phyloP scores from a whole-genome alignment of 2,329 filamentous ascomycete genomes.

The Bipolaris victoriae region DNA sequence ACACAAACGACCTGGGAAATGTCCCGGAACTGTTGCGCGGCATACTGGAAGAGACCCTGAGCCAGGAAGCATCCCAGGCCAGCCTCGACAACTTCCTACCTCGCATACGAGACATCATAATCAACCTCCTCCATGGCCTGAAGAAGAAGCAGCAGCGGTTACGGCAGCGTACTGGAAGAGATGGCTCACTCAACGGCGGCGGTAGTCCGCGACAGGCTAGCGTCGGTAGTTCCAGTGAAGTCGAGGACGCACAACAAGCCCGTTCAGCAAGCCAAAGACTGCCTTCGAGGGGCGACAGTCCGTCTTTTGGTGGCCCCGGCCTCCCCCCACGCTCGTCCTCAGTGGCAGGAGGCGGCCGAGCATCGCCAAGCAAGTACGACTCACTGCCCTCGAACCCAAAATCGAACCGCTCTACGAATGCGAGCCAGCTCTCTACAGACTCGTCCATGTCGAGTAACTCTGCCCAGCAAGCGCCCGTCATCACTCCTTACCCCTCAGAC shows the following conservation, averaged over 20 bases:
- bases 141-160: conserved; percentile 97
- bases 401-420: conserved; percentile 40
- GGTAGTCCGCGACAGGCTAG: conserved; percentile 49
- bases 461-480: conserved; percentile 76
- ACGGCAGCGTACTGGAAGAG: conserved; percentile 61
- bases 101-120: conserved; percentile 96
- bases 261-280: conserved; percentile 52
- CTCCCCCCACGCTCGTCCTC: conserved; percentile 57
- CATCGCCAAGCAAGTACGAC: conserved; percentile 54
- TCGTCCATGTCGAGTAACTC: conserved; percentile 75
- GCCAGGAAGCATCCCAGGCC: conserved; percentile 91
- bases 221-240: conserved; percentile 39
- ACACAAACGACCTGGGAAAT: conserved; percentile 91
- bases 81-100: conserved; percentile 94
- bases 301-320: conserved; percentile 51
- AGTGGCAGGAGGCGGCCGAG: conserved; percentile 49
- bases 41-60: conserved; percentile 94
- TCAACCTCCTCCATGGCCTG: conserved; percentile 91
- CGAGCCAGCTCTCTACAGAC: conserved; percentile 44
- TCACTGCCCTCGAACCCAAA: conserved; percentile 44
- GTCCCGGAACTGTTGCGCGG: conserved; percentile 88
- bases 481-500: conserved; percentile 74
- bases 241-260: conserved; percentile 51
- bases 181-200: conserved; percentile 51
- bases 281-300: conserved; percentile 50